Evolutionary conservation across 768 basidiomycete species (phyloP).

Genomic region (Gymnopilus dilepis): DNA sequence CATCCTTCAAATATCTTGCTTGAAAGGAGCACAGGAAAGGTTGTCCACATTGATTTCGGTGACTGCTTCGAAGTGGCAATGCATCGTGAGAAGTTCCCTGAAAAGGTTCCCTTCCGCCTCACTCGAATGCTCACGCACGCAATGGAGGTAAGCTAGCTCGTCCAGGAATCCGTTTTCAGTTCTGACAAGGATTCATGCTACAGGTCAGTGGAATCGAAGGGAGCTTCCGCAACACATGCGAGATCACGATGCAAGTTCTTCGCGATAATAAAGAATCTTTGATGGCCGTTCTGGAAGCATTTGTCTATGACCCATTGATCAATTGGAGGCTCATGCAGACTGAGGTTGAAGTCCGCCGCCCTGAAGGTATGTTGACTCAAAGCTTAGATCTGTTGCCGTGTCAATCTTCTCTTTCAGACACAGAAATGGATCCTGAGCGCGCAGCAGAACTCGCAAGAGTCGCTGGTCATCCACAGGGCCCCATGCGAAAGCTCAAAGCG

Average conservation of each 20-base stretch:
- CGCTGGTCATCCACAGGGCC: constrained; percentile 78
- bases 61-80: constrained; percentile 99
- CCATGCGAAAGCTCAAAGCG: constrained; percentile 80
- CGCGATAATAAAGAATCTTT: constrained; percentile 98
- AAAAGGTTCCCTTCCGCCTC: constrained; percentile 97
- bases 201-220: constrained; percentile 98
- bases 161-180: constrained; percentile 11
- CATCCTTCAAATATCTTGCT: constrained; percentile 96
- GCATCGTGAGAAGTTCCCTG: constrained; percentile 98
- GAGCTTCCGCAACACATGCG: constrained; percentile 94
- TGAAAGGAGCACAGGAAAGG: constrained; percentile 89
- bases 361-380: constrained; percentile 70
- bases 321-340: constrained; percentile 94
- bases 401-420: constrained; percentile 44
- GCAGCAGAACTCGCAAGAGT: constrained; percentile 69
- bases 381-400: too few relatives aligned
- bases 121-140: constrained; percentile 99
- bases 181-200: constrained; percentile 10
- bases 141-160: constrained; percentile 79
- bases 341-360: constrained; percentile 73
- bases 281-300: constrained; percentile 98
- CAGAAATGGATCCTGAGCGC: constrained; percentile 51
- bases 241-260: constrained; percentile 96
- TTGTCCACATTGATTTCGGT: constrained; percentile 97
- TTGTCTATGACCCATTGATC: constrained; percentile 97